A percentile compares a stretch with the other conserved stretches of the same genome.
Evolutionary conservation across 2,329 filamentous ascomycete genomes (phyloP).

Genomic region (Hypoxylon sp.): DNA sequence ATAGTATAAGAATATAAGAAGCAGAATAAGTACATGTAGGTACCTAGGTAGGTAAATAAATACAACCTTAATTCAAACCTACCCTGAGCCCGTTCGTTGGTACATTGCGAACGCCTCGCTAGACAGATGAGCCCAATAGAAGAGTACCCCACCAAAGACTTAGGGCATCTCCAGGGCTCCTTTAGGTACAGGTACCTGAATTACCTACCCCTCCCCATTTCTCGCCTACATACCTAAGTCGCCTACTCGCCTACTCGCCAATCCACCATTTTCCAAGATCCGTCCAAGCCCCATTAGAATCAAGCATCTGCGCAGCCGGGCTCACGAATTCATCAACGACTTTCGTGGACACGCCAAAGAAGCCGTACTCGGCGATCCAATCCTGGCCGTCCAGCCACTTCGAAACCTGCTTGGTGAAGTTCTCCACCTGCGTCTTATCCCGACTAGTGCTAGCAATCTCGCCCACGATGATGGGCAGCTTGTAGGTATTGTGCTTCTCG

Average conservation of each 20-base stretch:
- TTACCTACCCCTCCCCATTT: neutral
- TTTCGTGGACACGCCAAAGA: constrained; percentile 60
- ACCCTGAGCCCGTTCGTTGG: neutral
- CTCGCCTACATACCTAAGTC: too few relatives aligned
- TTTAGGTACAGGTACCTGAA: neutral
- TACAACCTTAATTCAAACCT: neutral
- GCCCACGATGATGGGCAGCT: constrained; percentile 53
- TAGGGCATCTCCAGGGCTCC: neutral
- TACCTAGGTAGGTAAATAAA: too few relatives aligned
- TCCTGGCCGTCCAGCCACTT: constrained; percentile 60
- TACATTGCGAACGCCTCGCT: neutral
- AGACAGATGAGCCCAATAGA: neutral
- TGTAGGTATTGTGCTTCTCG: constrained; percentile 55
- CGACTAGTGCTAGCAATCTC: constrained; percentile 61
- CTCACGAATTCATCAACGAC: constrained; percentile 61
- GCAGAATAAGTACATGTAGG: neutral
- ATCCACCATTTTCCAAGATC: constrained; percentile 43
- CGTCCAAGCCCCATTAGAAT: constrained; percentile 57
- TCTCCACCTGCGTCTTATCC: constrained; percentile 54
- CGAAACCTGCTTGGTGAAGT: constrained; percentile 58
- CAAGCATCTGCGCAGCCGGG: constrained; percentile 61
- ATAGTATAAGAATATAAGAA: neutral
- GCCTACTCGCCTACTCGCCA: constrained; percentile 17
- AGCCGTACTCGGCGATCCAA: constrained; percentile 60
- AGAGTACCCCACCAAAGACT: constrained; percentile 1